Conservation (phyloP, 2,329 filamentous ascomycete species). For the Mollisia scopiformis region DNA sequence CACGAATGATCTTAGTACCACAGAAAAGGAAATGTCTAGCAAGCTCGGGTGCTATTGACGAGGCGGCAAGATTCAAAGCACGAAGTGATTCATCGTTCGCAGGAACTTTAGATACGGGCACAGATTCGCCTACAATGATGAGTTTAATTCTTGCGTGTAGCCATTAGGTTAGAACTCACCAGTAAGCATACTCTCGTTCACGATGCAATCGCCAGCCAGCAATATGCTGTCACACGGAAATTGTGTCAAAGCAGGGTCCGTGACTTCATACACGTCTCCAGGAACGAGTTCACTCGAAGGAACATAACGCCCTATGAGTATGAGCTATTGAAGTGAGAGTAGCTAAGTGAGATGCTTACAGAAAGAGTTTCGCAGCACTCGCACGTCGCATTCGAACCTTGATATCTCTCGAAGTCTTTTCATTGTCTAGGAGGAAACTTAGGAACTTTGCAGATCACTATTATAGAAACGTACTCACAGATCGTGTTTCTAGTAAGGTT, state of each 20-base stretch:
- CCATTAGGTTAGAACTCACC: slow-evolving; percentile 42
- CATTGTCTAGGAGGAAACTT: slow-evolving; percentile 72
- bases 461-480: slow-evolving; percentile 54
- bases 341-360: slow-evolving; percentile 57
- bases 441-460: neutral
- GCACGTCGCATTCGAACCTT: slow-evolving; percentile 91
- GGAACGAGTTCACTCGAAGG: slow-evolving; percentile 88
- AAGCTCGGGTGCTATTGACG: slow-evolving; percentile 80
- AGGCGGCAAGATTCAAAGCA: slow-evolving; percentile 75
- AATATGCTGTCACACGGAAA: slow-evolving; percentile 92
- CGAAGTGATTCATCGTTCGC: slow-evolving; percentile 80
- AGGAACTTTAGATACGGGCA: slow-evolving; percentile 91
- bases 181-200: slow-evolving; percentile 99
- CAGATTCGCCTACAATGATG: slow-evolving; percentile 72
- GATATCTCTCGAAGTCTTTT: slow-evolving; percentile 87
- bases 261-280: slow-evolving; percentile 95
- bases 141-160: slow-evolving; percentile 9
- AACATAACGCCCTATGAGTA: slow-evolving; percentile 71
- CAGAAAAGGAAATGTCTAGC: slow-evolving; percentile 91
- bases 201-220: slow-evolving; percentile 92
- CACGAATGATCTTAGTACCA: slow-evolving; percentile 93
- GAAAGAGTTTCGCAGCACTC: slow-evolving; percentile 91
- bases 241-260: slow-evolving; percentile 84
- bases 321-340: slow-evolving; percentile 3
- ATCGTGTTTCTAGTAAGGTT: slow-evolving; percentile 86